Percentiles rank a stretch among this genome's conserved stretches.
Conservation (phyloP, 1,139 yeast species). For the Taiozyma onychis region DNA sequence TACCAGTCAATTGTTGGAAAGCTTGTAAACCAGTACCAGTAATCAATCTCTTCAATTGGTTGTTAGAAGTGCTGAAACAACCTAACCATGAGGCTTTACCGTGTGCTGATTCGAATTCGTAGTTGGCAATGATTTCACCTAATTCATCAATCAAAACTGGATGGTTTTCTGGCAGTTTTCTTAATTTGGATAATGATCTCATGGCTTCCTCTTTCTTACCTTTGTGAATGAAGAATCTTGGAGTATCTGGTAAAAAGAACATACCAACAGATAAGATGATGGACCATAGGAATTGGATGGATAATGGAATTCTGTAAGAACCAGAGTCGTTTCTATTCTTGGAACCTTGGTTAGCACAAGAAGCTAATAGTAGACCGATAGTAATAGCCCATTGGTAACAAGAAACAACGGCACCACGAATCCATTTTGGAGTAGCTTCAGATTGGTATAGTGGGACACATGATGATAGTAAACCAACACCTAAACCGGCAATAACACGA, state of each 20-base stretch:
- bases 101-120: constrained; percentile 34
- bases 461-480: constrained; percentile 64
- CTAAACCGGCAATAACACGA: constrained; percentile 55
- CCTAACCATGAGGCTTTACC: constrained; percentile 32
- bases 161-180: constrained; percentile 36
- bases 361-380: constrained; percentile 61
- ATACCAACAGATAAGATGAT: constrained; percentile 48
- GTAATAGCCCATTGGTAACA: constrained; percentile 66
- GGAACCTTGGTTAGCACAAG: constrained; percentile 62
- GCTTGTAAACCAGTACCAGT: constrained; percentile 41
- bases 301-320: constrained; percentile 59
- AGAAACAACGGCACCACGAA: constrained; percentile 63
- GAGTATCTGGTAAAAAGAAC: constrained; percentile 61
- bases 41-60: constrained; percentile 29
- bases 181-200: constrained; percentile 34
- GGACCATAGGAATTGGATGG: constrained; percentile 49
- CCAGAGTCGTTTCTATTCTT: constrained; percentile 42
- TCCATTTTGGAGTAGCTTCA: constrained; percentile 61
- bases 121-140: constrained; percentile 35
- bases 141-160: constrained; percentile 33
- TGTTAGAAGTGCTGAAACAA: constrained; percentile 25
- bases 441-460: constrained; percentile 62
- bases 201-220: constrained; percentile 41
- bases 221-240: constrained; percentile 52
- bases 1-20: constrained; percentile 68